Percentiles rank a stretch among this genome's conserved stretches.
Evolutionary conservation across 768 basidiomycete genomes (phyloP).

Genomic region (Lyophyllum shimeji): DNA sequence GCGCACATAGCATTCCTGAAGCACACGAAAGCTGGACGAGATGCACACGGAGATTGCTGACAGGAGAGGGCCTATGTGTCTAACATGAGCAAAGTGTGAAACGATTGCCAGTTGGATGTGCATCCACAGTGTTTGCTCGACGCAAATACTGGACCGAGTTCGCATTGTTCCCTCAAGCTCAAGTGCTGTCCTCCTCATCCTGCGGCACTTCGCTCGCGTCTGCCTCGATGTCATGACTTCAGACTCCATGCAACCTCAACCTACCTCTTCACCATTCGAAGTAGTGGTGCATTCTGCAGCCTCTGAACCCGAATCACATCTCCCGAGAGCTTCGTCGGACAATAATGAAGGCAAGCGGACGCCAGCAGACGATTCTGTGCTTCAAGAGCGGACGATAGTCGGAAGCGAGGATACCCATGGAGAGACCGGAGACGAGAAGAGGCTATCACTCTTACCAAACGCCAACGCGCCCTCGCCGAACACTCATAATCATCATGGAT

Average conservation of each 20-base stretch:
- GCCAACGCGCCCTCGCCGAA: neutral
- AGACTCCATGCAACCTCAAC: constrained; percentile 5
- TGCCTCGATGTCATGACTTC: constrained; percentile 26
- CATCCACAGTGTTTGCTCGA: neutral
- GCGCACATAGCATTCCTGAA: no score
- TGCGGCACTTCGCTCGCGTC: neutral
- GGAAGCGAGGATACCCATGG: constrained; percentile 16
- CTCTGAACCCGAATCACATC: neutral
- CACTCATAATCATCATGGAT: neutral
- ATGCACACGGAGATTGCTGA: no score
- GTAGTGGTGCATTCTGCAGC: constrained; percentile 1
- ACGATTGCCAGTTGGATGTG: no score
- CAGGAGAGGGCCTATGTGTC: neutral
- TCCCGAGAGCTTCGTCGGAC: neutral
- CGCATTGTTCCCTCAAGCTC: neutral
- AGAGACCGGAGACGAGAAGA: constrained; percentile 1
- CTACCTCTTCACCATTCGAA: neutral
- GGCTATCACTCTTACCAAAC: neutral
- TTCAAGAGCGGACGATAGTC: constrained; percentile 25
- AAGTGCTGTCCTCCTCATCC: neutral
- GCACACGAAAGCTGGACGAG: no score
- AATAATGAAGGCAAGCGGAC: neutral
- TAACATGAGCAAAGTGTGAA: neutral
- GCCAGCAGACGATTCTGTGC: constrained; percentile 9
- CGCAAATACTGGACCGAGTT: neutral